phyloP scores from a whole-genome alignment of 805 yeast species.

The Candida chilensis region DNA sequence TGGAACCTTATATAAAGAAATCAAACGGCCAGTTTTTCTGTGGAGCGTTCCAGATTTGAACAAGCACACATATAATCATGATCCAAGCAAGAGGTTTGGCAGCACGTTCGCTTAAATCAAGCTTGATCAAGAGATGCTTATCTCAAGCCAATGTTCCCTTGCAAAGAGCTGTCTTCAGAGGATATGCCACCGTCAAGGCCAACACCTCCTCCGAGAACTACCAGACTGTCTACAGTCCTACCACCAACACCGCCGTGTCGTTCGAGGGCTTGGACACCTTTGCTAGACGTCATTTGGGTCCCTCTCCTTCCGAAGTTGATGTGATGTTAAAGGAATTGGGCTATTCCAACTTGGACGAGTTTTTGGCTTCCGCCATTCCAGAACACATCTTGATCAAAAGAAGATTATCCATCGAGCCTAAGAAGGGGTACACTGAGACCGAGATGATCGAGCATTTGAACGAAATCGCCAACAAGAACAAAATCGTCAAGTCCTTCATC shows the following conservation, averaged over 20 bases:
- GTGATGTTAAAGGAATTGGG: slow-evolving; percentile 63
- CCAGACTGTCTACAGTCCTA: slow-evolving; percentile 34
- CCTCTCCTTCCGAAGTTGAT: slow-evolving; percentile 51
- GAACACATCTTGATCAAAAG: slow-evolving; percentile 63
- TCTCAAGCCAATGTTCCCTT: too few species aligned
- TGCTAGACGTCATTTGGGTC: slow-evolving; percentile 87
- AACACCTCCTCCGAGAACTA: slow-evolving; percentile 50
- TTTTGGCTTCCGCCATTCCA: slow-evolving; percentile 71
- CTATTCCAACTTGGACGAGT: slow-evolving; percentile 56
- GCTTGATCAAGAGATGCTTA: not conserved
- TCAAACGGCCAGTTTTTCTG: not conserved
- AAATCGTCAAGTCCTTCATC: slow-evolving; percentile 63
- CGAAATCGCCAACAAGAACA: slow-evolving; percentile 67
- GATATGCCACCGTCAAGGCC: slow-evolving; percentile 20
- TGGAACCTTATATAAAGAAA: too few species aligned
- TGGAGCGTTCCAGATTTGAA: not conserved
- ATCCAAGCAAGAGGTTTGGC: too few species aligned
- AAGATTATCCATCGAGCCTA: slow-evolving; percentile 57
- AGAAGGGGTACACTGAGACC: slow-evolving; percentile 69
- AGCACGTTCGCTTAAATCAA: not conserved
- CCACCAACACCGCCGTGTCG: slow-evolving; percentile 7
- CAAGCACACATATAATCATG: too few species aligned
- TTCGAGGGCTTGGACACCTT: slow-evolving; percentile 62
- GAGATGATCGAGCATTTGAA: slow-evolving; percentile 66
- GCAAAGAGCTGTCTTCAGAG: slow-evolving; percentile 3